phyloP scores from a whole-genome alignment of 73 alveolate species.

The Paramecium primaurelia region DNA sequence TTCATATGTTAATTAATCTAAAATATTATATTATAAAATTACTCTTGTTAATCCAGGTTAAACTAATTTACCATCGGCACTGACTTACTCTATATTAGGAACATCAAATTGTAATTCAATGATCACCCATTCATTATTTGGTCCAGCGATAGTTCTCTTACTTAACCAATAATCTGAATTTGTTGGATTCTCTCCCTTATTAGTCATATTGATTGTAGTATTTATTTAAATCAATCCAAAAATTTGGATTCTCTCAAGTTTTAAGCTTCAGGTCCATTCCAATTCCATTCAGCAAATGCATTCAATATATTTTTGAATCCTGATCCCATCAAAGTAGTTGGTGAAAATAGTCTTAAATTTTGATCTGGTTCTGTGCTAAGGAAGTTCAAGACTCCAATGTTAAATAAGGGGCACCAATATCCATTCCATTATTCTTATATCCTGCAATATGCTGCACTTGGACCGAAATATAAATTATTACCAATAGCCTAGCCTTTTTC shows the following conservation, averaged over 20 bases:
- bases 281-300: slow-evolving; percentile 51
- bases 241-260: slow-evolving; percentile 49
- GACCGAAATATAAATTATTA: slow-evolving; percentile 44
- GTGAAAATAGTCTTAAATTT: slow-evolving; percentile 29
- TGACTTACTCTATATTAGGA: background rate
- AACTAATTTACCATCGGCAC: background rate
- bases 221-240: background rate
- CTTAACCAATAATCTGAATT: slow-evolving; percentile 24
- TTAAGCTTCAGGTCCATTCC: slow-evolving; percentile 62
- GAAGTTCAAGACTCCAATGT: slow-evolving; percentile 10
- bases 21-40: background rate
- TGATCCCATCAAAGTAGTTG: background rate
- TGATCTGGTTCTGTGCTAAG: slow-evolving; percentile 56
- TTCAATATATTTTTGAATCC: slow-evolving; percentile 23
- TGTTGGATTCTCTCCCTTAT: slow-evolving; percentile 51
- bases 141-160: background rate
- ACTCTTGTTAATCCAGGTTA: slow-evolving; percentile 26
- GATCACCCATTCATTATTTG: slow-evolving; percentile 14
- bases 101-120: background rate
- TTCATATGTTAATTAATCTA: background rate
- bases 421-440: slow-evolving; percentile 35
- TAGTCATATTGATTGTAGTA: background rate
- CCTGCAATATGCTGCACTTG: background rate
- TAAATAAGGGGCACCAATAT: slow-evolving; percentile 13
- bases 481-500: slow-evolving; percentile 15